Percentiles rank a stretch among this genome's conserved stretches.
Evolutionary conservation across 2,329 filamentous ascomycete genomes (phyloP).

Genomic region (Aureobasidium melanogenum): DNA sequence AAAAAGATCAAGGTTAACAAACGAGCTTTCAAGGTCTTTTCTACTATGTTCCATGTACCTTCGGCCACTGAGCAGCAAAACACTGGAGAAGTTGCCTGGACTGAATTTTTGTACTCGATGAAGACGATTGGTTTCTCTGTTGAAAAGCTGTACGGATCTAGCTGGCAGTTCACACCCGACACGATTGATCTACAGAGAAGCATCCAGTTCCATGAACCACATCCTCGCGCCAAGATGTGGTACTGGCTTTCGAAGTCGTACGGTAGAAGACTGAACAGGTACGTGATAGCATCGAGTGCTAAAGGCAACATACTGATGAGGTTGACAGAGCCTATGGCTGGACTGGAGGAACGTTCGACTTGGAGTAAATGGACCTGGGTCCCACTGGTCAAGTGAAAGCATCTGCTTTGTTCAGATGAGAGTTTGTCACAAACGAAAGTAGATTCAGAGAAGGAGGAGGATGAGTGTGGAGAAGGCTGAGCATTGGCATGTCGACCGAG

Average conservation of each 20-base stretch:
- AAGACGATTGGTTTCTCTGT: slow-evolving; percentile 39
- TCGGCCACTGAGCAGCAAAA: slow-evolving; percentile 22
- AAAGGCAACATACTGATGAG: slow-evolving; percentile 29
- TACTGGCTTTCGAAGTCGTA: slow-evolving; percentile 38
- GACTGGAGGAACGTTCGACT: slow-evolving; percentile 19
- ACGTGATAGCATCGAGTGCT: slow-evolving; percentile 34
- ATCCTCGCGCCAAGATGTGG: slow-evolving; percentile 45
- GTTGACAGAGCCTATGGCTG: slow-evolving; percentile 19
- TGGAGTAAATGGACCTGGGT: slow-evolving; percentile 12
- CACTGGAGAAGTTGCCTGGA: slow-evolving; percentile 44
- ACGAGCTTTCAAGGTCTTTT: slow-evolving; percentile 32
- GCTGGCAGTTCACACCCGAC: slow-evolving; percentile 49
- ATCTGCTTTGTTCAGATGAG: neutral
- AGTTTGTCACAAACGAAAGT: neutral
- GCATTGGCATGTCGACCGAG: neutral
- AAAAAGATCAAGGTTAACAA: slow-evolving; percentile 15
- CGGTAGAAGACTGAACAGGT: slow-evolving; percentile 40
- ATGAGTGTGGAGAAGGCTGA: neutral
- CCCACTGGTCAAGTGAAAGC: neutral
- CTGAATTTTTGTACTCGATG: slow-evolving; percentile 47
- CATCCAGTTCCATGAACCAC: slow-evolving; percentile 55
- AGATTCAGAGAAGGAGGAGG: too few species aligned
- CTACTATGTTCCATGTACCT: slow-evolving; percentile 33
- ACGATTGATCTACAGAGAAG: slow-evolving; percentile 34
- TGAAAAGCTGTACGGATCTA: slow-evolving; percentile 52